Base-by-base conservation (phyloP, 2,329 filamentous ascomycete species). In the Periconia sp. region DNA sequence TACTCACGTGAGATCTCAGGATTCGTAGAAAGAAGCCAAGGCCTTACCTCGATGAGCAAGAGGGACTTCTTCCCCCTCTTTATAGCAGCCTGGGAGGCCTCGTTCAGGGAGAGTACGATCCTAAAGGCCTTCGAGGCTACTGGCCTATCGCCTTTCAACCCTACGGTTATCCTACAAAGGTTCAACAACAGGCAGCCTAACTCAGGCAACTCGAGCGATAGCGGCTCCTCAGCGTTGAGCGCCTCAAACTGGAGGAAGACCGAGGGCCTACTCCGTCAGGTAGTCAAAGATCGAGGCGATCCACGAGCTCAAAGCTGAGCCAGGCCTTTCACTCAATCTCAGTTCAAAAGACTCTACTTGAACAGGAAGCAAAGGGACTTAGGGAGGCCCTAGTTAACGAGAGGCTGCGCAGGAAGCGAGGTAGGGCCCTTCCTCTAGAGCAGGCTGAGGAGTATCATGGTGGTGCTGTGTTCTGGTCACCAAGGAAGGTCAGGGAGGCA, bases 61-160 rank as follows among this genome's bases (percentile, higher is more conserved):
- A 14, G 51, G 17, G 45, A 58, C 45, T 56, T 58, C 46, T 58
- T 52, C 20, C 6, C 19, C 13, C 43, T 60, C 19, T 56, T 58
- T 30, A 51, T 37, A 45, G 43, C 42, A 14, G 50, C 53, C 17
- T 60, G 30, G 47, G 18, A 6, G 11, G 45, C 8, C 13, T 41
- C 45, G 11, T 50, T 56, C 31, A 56, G 2, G 33, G 20, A 46
- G 35, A 20, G 14, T 33, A 11, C 47, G 13, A 52, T 57, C 31
- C 15, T 42, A 9, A 45, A 35, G 37, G 41, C 45, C 11, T 57
- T 57, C 43, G 45, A 53, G 31, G 41, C 20, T 27, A 59, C 43
- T 33, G 52, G 52, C 17, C 41, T 59, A n/a, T 31, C 9, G 15
- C 57, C 44, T 15, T 30, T 54, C 17, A 45, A 57, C 20, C 51